Base-by-base conservation (phyloP, 2,329 filamentous ascomycete genomes). In the Trichoderma brevicompactum region DNA sequence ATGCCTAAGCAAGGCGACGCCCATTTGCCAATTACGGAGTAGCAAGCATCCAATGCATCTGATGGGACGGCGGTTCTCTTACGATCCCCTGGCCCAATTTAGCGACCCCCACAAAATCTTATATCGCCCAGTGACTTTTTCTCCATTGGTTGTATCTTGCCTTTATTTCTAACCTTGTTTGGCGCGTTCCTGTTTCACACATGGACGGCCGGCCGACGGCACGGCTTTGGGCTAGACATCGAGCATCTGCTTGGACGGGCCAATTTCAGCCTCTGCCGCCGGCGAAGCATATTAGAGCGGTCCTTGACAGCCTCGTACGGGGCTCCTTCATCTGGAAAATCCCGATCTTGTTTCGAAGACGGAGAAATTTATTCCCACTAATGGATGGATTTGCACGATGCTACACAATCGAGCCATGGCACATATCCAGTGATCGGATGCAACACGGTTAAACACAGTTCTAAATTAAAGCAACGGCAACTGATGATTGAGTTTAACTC, bases 341-440 rank as follows among this genome's bases (percentile, higher is more conserved):
- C 12, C 49, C 28, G n/a, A 53, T 53, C 49, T 32, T 53, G 49
- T 46, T 46, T 64, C 53, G 17, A 56, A 12, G 41, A 46, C 64
- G 64, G 64, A 66, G 40, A 56, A 66, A 66, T 34, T n/a, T 49
- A 66, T 41, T 66, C 64, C 64, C 64, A 64, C 64, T 49, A 64
- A 64, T 66, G 23, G 50, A 40, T n/a, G 13, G 63, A 32, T 50
- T 17, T 34, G 52, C 49, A 41, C 10, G n/a, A 64, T 55, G 52
- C 61, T 40, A 55, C 61, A 10, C 34, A 40, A 56, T 56, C 61
- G 50, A 40, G 28, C 10, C 44, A 17, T 19, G 58, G 58, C 23
- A n/a, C 46, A 32, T n/a, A 19, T 17, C 46, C 38, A 41, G 12
- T 34, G 46, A 61, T 61, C 46, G 48, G 46, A 52, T 61, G 58